Evolutionary conservation across 2,329 filamentous ascomycete genomes (phyloP).

Genomic region (Colletotrichum tropicicola): DNA sequence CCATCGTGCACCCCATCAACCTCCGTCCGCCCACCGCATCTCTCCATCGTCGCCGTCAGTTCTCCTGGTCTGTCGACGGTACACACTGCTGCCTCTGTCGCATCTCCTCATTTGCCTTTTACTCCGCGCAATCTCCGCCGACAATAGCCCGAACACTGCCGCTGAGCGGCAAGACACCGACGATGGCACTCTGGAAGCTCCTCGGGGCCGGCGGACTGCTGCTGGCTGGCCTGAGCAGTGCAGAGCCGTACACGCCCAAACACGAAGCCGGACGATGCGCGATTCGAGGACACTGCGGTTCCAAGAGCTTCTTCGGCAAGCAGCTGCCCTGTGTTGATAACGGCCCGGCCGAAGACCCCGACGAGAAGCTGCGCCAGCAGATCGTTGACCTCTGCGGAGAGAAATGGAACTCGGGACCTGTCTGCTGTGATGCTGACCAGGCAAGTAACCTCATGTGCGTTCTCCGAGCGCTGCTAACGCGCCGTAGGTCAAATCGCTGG

Average conservation of each 20-base stretch:
- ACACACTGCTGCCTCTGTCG: no score
- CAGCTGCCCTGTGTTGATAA: constrained; percentile 95
- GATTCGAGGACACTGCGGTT: constrained; percentile 90
- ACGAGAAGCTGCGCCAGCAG: constrained; percentile 75
- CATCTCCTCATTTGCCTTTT: neutral
- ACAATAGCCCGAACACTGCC: constrained; percentile 4
- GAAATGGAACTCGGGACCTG: constrained; percentile 83
- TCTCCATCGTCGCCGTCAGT: neutral
- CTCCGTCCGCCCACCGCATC: constrained; percentile 14
- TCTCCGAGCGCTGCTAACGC: neutral
- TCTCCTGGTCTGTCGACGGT: neutral
- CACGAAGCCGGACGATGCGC: constrained; percentile 92
- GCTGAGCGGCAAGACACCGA: constrained; percentile 25
- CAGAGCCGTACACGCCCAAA: constrained; percentile 58
- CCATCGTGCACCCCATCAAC: neutral
- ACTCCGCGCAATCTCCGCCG: neutral
- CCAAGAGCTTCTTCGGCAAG: constrained; percentile 88
- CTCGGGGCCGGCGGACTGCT: constrained; percentile 42
- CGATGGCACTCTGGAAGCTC: constrained; percentile 32
- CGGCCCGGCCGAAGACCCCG: constrained; percentile 78
- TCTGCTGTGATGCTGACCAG: constrained; percentile 88
- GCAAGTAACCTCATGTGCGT: constrained; percentile 47
- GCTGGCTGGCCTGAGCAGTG: constrained; percentile 35
- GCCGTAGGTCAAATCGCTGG: constrained; percentile 79
- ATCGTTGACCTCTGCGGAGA: constrained; percentile 86